Conservation (phyloP, 495 filamentous ascomycete genomes). For the Trichoderma reesei region DNA sequence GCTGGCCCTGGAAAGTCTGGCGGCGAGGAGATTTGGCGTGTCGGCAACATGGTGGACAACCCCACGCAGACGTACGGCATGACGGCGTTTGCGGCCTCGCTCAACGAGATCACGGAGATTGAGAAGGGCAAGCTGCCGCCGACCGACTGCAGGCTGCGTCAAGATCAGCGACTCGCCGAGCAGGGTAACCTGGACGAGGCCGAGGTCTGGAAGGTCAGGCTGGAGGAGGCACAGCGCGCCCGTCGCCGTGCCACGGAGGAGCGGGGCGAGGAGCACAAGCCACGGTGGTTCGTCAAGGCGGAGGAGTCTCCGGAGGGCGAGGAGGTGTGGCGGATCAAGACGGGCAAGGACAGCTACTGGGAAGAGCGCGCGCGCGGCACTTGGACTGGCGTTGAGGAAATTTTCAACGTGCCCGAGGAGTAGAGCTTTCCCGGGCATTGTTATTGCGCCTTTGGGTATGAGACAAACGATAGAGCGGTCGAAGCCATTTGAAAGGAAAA, state of each 20-base stretch:
- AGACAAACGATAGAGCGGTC: neutral
- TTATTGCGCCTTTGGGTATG: neutral
- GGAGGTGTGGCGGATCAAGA: conserved; percentile 70
- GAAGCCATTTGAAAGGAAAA: neutral
- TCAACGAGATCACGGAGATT: conserved; percentile 81
- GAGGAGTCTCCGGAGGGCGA: conserved; percentile 48
- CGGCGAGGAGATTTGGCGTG: conserved; percentile 63
- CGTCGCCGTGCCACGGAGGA: conserved; percentile 69
- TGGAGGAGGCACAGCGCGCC: conserved; percentile 78
- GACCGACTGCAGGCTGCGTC: conserved; percentile 74
- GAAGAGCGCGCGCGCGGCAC: conserved; percentile 61
- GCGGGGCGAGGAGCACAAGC: conserved; percentile 55
- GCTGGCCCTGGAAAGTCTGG: conserved; percentile 47
- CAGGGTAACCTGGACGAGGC: conserved; percentile 73
- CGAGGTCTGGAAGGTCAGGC: conserved; percentile 67
- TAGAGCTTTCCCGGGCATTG: neutral
- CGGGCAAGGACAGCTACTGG: conserved; percentile 83
- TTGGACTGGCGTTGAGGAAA: conserved; percentile 61
- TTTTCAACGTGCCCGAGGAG: conserved; percentile 40
- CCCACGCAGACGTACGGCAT: conserved; percentile 74
- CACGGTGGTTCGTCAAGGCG: conserved; percentile 74
- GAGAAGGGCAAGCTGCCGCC: conserved; percentile 63
- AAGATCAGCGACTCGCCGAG: conserved; percentile 87
- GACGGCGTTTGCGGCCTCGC: conserved; percentile 69
- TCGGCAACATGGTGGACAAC: conserved; percentile 63